Evolutionary conservation across 2,329 filamentous ascomycete genomes (phyloP), one percentile per base, ranked within the genome.

Genomic region (Dryadomyces quercus-mongolicae): DNA sequence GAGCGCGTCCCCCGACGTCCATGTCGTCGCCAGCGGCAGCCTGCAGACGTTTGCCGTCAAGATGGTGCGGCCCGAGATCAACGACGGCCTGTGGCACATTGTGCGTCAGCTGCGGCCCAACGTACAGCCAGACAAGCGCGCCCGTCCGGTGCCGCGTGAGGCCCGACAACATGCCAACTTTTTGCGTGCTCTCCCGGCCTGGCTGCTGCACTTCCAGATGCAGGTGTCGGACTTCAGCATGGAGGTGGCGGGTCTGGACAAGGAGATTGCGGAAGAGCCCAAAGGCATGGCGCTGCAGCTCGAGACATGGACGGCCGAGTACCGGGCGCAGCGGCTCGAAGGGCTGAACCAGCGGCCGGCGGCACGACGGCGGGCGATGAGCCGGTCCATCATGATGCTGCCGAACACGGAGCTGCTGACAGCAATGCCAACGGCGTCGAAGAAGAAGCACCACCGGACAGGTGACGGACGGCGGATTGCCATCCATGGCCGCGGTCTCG

Each of bases 11-110:
- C 91, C 91, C 0, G 85, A 96, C 60, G 80, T 96, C 8, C 85
- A 86, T 49, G 90, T 97, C 10, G 81, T 89, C 53, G 81, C 85
- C 12, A 85, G 81, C 51, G 90, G 87, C 20, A 88, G 82, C 57
- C 72, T 96, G 2, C 87, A 95, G 64, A 94, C 89, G 0, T 91
- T 94, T 60, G 88, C 88, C 1, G 76, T 95, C 50, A 93, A 90
- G 63, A 85, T 98, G 75, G 84, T 96, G 9, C 84, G 92, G 21
- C 85, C 88, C 6, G 93, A 98, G 64, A 95, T 98, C 56, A 93
- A 85, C 53, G 86, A 94, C 63, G 94, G 93, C 21, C 76, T 98
- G 36, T 87, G 88, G 22, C 89, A 97, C 66, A 96, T 98, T 58
- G 82, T 96, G 15, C 81, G 83, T 45, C 90, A 97, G 64, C 76